phyloP scores from a whole-genome alignment of 805 yeast species.

The Metschnikowia colocasiae region DNA sequence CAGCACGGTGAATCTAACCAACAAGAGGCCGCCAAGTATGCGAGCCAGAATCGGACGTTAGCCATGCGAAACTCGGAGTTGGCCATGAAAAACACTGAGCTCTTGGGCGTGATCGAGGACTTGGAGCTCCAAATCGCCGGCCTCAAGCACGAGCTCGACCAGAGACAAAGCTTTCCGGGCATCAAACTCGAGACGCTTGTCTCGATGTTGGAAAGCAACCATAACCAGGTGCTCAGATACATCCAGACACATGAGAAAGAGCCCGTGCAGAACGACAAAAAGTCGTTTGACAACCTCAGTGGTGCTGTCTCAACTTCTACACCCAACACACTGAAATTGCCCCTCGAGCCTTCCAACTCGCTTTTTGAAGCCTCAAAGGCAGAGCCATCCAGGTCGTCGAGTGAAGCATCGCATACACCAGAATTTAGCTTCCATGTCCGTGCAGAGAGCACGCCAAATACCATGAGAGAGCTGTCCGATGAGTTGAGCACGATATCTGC shows the following conservation, averaged over 20 bases:
- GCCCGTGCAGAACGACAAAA: background rate
- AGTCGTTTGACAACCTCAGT: background rate
- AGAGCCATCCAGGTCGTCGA: background rate
- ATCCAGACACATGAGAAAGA: background rate
- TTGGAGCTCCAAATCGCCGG: constrained; percentile 46
- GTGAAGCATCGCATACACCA: background rate
- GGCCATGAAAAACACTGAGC: constrained; percentile 46
- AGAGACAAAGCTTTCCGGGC: background rate
- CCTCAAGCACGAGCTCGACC: constrained; percentile 3
- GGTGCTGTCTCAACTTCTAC: constrained; percentile 4
- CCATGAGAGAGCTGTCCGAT: background rate
- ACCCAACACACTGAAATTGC: constrained; percentile 3
- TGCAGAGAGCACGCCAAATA: constrained; percentile 1
- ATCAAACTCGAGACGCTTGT: background rate
- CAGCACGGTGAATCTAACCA: background rate
- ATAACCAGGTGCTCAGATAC: constrained; percentile 1
- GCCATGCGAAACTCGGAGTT: constrained; percentile 57
- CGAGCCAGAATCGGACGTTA: constrained; percentile 52
- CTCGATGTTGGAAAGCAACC: background rate
- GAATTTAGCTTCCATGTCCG: constrained; percentile 1
- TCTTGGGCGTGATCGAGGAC: constrained; percentile 50
- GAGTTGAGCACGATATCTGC: constrained; percentile 2
- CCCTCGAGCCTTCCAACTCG: background rate
- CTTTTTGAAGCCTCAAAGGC: background rate
- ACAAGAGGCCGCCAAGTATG: constrained; percentile 18